phyloP scores from a whole-genome alignment of 1,284 basidiomycete species.

The Irpex sp. region DNA sequence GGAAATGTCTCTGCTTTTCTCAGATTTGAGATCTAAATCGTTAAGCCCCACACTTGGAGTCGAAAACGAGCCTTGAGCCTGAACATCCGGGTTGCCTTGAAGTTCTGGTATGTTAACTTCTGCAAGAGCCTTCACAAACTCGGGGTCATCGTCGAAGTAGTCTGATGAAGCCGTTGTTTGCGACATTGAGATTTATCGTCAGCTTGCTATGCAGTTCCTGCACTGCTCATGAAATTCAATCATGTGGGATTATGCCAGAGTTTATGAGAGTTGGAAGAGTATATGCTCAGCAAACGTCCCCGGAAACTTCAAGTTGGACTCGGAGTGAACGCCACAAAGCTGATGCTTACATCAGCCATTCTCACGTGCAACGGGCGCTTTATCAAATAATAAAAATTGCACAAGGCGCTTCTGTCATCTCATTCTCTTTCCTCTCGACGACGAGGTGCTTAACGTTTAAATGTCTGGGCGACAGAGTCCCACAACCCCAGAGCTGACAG shows the following conservation, averaged over 20 bases:
- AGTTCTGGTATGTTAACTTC: conserved; percentile 43
- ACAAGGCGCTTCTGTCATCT: neutral
- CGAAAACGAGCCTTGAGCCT: no score
- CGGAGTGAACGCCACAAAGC: neutral
- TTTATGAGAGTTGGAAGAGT: no score
- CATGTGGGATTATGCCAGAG: neutral
- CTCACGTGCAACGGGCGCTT: neutral
- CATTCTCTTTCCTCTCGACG: conserved; percentile 11
- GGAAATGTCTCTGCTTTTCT: neutral
- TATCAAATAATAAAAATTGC: neutral
- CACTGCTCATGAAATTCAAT: neutral
- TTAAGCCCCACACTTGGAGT: no score
- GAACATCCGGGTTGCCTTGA: no score
- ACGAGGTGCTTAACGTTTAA: conserved; percentile 6
- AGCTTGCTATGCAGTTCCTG: neutral
- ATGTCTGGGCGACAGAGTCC: neutral
- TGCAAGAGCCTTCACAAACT: conserved; percentile 48
- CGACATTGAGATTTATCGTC: neutral
- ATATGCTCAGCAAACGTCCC: neutral
- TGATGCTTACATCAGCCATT: neutral
- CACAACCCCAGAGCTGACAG: neutral
- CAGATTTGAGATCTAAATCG: no score
- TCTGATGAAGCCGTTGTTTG: conserved; percentile 39
- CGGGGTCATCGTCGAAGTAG: conserved; percentile 55
- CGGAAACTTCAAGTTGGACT: neutral